Conservation (phyloP, 352 stramenopile species). For the Aphanomyces invadans region DNA sequence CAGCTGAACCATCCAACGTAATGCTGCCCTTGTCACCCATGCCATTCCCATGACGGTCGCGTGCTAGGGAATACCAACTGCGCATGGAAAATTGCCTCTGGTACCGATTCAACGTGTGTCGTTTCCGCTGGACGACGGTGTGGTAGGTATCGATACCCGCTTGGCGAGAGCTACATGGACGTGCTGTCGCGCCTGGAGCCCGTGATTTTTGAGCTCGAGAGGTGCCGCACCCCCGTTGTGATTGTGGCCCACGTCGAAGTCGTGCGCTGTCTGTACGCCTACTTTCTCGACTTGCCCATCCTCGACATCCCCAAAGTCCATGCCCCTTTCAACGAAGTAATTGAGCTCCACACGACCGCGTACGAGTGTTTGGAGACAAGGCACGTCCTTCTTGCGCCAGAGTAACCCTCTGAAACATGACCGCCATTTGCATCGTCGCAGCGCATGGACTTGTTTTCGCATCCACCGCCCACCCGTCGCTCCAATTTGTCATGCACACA, state of each 20-base stretch:
- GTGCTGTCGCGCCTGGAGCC: constrained; percentile 89
- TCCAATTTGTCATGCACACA: too few relatives aligned
- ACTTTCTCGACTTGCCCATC: constrained; percentile 63
- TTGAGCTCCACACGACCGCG: constrained; percentile 20
- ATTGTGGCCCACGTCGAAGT: constrained; percentile 84
- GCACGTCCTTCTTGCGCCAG: background rate
- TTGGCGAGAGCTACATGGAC: constrained; percentile 91
- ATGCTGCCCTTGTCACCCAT: too few relatives aligned
- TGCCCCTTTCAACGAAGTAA: constrained; percentile 5
- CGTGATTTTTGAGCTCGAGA: constrained; percentile 90
- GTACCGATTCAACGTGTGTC: background rate
- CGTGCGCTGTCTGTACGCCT: constrained; percentile 81
- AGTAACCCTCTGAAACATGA: too few relatives aligned
- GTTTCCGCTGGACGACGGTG: background rate
- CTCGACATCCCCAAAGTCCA: constrained; percentile 10
- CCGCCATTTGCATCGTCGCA: too few relatives aligned
- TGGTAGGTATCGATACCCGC: constrained; percentile 41
- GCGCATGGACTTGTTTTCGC: too few relatives aligned
- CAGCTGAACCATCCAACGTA: constrained; percentile 1
- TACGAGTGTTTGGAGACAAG: constrained; percentile 17
- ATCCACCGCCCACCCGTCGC: too few relatives aligned
- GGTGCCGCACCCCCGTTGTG: constrained; percentile 74
- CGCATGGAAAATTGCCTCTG: constrained; percentile 3
- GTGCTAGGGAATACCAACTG: constrained; percentile 1
- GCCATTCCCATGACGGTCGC: too few relatives aligned